A percentile compares a stretch with the other conserved stretches of the same genome.
These are phyloP conservation scores for Emmonsiellopsis sp. DNA, from an alignment of 2,329 filamentous ascomycete species.

Conservation along the genomic window DNA sequence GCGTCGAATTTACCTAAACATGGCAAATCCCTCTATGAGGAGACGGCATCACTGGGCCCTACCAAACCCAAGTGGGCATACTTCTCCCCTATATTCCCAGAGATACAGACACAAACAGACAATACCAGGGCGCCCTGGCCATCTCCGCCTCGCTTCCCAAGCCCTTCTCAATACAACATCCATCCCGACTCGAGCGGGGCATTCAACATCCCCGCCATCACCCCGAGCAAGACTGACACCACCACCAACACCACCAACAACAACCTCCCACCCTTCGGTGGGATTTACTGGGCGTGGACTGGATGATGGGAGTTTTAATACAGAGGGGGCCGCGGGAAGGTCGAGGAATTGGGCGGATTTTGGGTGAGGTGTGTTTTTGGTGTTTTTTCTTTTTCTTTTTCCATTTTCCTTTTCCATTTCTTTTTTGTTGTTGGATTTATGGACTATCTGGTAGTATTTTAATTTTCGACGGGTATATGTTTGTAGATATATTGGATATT, in stretches of 20 bases:
- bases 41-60: background rate
- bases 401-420: background rate
- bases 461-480: background rate
- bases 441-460: too few relatives aligned
- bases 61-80: background rate
- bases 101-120: too few relatives aligned
- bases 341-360: conserved; percentile 13
- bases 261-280: background rate
- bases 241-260: background rate
- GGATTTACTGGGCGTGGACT: background rate
- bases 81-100: background rate
- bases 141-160: too few relatives aligned
- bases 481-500: background rate
- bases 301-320: background rate
- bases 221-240: background rate
- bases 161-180: too few relatives aligned
- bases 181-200: background rate
- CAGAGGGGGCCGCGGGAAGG: conserved; percentile 4
- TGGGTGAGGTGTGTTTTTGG: conserved; percentile 2
- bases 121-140: too few relatives aligned
- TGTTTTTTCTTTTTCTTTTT: background rate
- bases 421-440: background rate
- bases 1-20: background rate
- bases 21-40: background rate
- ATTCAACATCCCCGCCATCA: background rate